Evolutionary conservation across 1,139 yeast species (phyloP).

Genomic region (Geotrichum australiense): DNA sequence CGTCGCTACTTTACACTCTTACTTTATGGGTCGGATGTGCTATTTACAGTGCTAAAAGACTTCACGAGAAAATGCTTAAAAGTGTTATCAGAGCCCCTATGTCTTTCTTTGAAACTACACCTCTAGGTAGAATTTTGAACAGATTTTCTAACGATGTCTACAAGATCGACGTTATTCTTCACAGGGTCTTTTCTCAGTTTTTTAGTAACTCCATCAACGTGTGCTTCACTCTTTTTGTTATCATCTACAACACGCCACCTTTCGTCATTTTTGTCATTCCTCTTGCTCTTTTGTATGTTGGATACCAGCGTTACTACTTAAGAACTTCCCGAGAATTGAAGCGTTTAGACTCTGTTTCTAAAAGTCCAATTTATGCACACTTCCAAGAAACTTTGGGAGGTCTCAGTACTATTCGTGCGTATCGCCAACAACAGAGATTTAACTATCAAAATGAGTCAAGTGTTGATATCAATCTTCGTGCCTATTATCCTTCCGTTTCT

Average conservation of each 20-base stretch:
- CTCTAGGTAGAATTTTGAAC: constrained; percentile 89
- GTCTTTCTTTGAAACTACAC: constrained; percentile 96
- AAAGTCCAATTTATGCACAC: constrained; percentile 92
- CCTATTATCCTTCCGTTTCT: constrained; percentile 87
- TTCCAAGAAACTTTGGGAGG: constrained; percentile 95
- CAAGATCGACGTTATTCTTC: constrained; percentile 82
- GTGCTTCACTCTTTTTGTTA: constrained; percentile 73
- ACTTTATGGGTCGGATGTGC: constrained; percentile 80
- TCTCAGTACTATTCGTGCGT: constrained; percentile 84
- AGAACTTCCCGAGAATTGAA: constrained; percentile 90
- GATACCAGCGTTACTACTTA: constrained; percentile 84
- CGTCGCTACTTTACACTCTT: constrained; percentile 58
- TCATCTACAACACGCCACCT: constrained; percentile 83
- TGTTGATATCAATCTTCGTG: constrained; percentile 80
- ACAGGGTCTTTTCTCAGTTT: constrained; percentile 78
- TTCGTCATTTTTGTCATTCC: constrained; percentile 69
- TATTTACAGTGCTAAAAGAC: constrained; percentile 68
- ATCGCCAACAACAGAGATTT: constrained; percentile 68
- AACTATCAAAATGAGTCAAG: constrained; percentile 64
- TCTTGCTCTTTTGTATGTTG: constrained; percentile 60
- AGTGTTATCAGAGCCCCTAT: constrained; percentile 89
- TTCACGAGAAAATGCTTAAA: constrained; percentile 74
- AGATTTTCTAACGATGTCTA: constrained; percentile 91
- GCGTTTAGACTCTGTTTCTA: constrained; percentile 86
- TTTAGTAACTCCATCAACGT: constrained; percentile 69